Evolutionary conservation across 164 flowering plant genomes (phyloP).

Genomic region (Umbellularia californica): DNA sequence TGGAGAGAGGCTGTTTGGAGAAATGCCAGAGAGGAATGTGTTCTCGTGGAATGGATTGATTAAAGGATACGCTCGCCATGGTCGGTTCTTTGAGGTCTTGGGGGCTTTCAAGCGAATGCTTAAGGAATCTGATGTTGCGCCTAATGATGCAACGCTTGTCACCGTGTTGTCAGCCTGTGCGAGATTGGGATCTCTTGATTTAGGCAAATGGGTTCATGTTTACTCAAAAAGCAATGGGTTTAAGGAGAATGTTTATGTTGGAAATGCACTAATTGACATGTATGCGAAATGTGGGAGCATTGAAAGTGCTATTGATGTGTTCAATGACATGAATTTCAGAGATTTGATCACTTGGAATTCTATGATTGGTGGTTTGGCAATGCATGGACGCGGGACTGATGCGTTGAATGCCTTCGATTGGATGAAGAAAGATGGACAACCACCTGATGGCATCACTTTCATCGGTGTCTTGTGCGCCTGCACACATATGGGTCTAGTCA

Average conservation of each 20-base stretch:
- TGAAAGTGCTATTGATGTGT: constrained; percentile 42
- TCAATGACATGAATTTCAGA: constrained; percentile 38
- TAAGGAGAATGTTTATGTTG: constrained; percentile 41
- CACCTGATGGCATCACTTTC: constrained; percentile 66
- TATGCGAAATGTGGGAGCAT: constrained; percentile 71
- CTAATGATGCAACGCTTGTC: constrained; percentile 63
- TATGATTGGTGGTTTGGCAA: constrained; percentile 57
- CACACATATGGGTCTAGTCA: constrained; percentile 63
- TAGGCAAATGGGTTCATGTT: constrained; percentile 55
- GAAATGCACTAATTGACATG: constrained; percentile 65
- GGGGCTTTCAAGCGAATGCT: constrained; percentile 52
- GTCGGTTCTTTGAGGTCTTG: constrained; percentile 40
- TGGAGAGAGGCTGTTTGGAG: constrained; percentile 42
- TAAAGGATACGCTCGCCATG: constrained; percentile 47
- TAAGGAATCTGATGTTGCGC: constrained; percentile 34
- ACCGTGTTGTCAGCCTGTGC: constrained; percentile 59
- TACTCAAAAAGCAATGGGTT: constrained; percentile 46
- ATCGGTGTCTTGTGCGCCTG: constrained; percentile 62
- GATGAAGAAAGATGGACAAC: constrained; percentile 44
- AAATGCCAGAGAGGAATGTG: constrained; percentile 53
- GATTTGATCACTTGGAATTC: constrained; percentile 73
- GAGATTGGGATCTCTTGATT: constrained; percentile 54
- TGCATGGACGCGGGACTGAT: constrained; percentile 54
- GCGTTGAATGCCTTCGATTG: constrained; percentile 41
- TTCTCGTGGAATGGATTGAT: constrained; percentile 76